phyloP scores from a whole-genome alignment of 2,329 filamentous ascomycete genomes.

The Blumeriella jaapii region DNA sequence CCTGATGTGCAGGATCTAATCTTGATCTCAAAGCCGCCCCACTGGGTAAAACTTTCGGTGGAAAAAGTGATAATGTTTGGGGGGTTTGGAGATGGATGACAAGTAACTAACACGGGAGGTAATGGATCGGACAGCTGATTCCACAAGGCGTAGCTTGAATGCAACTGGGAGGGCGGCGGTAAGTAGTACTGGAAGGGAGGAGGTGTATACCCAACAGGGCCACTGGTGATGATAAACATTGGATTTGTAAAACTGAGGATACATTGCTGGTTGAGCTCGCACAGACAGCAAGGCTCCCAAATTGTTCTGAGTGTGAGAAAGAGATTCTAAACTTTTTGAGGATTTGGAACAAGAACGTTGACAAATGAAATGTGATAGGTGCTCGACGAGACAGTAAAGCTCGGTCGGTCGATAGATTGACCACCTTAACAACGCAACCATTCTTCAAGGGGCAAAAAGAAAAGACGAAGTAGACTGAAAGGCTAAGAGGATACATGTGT shows the following conservation, averaged over 20 bases:
- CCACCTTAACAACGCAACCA: constrained; percentile 8
- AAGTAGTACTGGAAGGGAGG: background rate
- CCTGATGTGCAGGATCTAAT: too few relatives aligned
- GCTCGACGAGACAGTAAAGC: constrained; percentile 6
- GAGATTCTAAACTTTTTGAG: constrained; percentile 24
- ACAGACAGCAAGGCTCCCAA: constrained; percentile 17
- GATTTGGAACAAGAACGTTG: constrained; percentile 17
- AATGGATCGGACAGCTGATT: too few relatives aligned
- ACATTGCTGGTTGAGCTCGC: constrained; percentile 16
- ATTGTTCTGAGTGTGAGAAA: constrained; percentile 12
- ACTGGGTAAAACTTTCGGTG: too few relatives aligned
- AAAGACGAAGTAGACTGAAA: constrained; percentile 13
- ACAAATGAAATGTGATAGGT: constrained; percentile 13
- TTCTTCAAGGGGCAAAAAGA: constrained; percentile 12
- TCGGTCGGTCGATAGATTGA: constrained; percentile 9
- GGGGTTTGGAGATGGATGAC: too few relatives aligned
- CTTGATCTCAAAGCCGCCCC: too few relatives aligned
- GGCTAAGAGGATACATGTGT: constrained; percentile 20
- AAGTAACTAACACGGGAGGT: too few relatives aligned
- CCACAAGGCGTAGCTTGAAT: too few relatives aligned
- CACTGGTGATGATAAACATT: constrained; percentile 5
- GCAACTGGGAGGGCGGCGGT: background rate
- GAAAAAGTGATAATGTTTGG: too few relatives aligned
- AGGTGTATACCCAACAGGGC: background rate
- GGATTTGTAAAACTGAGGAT: constrained; percentile 7